Evolutionary conservation across 176 grass and related monocot genomes (phyloP).

Genomic region (Oryza officinalis): DNA sequence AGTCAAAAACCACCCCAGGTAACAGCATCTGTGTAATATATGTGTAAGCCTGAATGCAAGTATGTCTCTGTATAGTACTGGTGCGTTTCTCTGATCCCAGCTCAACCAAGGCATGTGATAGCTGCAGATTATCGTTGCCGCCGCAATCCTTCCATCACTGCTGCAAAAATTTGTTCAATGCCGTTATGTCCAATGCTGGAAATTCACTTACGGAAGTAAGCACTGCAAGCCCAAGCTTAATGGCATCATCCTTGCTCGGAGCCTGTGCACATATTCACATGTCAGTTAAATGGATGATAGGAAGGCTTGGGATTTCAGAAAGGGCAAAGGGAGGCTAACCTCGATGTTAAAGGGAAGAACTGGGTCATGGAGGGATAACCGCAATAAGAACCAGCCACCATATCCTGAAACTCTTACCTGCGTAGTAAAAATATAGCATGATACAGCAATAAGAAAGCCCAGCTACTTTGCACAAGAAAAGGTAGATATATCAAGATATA

Average conservation of each 20-base stretch:
- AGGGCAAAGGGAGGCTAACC: conserved; percentile 39
- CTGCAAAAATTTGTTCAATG: conserved; percentile 65
- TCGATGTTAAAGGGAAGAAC: conserved; percentile 97
- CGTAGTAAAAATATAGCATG: conserved; percentile 19
- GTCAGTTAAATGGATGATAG: neutral
- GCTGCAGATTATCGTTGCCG: no score
- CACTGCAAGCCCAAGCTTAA: conserved; percentile 69
- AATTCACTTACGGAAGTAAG: conserved; percentile 68
- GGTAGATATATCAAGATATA: neutral
- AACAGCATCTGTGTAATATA: conserved; percentile 4
- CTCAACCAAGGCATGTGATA: neutral
- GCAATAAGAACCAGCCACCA: conserved; percentile 95
- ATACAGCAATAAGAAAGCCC: conserved; percentile 13
- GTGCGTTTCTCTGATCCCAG: neutral
- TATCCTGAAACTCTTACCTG: conserved; percentile 94
- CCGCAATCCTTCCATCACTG: conserved; percentile 31
- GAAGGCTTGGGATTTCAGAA: neutral
- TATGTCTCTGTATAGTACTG: conserved; percentile 5
- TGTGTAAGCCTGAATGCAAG: neutral
- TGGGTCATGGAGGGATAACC: conserved; percentile 97
- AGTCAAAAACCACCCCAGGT: neutral
- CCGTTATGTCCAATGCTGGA: conserved; percentile 64
- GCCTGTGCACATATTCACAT: conserved; percentile 45
- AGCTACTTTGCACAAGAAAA: neutral
- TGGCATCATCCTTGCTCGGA: conserved; percentile 61